Percentiles rank a stretch among this genome's conserved stretches.
These are phyloP conservation scores for Solanum lycopersicoides DNA, from an alignment of 257 asterid species.

Conservation along the genomic window DNA sequence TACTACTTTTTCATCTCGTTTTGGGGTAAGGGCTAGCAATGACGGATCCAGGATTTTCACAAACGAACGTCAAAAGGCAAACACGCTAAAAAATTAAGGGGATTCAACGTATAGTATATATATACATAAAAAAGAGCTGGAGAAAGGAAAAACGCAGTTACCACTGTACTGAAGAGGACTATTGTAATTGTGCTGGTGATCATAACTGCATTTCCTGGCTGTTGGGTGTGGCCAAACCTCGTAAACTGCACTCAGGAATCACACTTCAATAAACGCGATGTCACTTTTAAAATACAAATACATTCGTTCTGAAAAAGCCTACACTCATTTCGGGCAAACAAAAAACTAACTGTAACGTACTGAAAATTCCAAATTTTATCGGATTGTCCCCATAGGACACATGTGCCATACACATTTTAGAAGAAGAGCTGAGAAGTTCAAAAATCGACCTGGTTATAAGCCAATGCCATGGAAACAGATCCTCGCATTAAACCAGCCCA, in stretches of 20 bases:
- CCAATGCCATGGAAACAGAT: conserved; percentile 76
- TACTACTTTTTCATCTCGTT: not conserved
- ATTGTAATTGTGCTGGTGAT: conserved; percentile 70
- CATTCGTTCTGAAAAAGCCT: not conserved
- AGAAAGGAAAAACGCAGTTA: conserved; percentile 5
- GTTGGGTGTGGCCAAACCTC: conserved; percentile 57
- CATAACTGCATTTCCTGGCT: conserved; percentile 54
- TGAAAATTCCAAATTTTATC: not conserved
- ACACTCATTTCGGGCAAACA: not conserved
- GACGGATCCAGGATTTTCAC: not conserved
- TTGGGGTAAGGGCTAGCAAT: not conserved
- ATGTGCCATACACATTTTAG: not conserved
- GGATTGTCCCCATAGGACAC: not conserved
- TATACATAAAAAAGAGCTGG: not conserved
- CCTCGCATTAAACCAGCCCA: conserved; percentile 93
- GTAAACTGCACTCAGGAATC: conserved; percentile 44
- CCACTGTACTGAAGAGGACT: conserved; percentile 66
- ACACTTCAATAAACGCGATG: not conserved
- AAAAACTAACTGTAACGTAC: not conserved
- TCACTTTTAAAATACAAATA: not conserved
- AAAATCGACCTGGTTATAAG: conserved; percentile 62
- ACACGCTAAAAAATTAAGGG: not conserved
- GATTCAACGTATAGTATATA: not conserved
- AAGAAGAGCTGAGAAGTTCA: not conserved
- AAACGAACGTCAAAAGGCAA: not conserved